Base-by-base conservation (phyloP, 2,329 filamentous ascomycete species). In the Hypoxylon sp. region DNA sequence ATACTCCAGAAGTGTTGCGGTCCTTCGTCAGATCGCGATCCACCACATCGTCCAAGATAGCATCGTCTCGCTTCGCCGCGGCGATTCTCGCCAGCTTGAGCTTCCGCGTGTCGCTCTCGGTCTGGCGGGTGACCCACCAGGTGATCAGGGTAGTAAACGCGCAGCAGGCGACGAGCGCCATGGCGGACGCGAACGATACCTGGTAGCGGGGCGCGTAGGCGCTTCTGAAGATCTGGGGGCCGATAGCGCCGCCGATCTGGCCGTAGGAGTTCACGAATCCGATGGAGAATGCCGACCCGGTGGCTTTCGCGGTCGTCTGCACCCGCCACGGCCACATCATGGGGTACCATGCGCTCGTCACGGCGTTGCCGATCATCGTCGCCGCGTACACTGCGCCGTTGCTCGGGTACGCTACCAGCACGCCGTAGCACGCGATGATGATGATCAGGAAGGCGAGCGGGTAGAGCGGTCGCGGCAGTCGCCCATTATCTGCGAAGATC, bases 271-370 rank as follows among this genome's bases (percentile, higher is more conserved):
- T 83, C 52, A 82, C 80, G 55, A 84, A 84, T 0, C 78, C 81
- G 56, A 84, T 82, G 1, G 79, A 77, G 68, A 84, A 84, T 0
- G 82, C 82, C 0, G 82, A 82, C 0, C 81, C 82, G 0, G 82
- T 84, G 1, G 82, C 79, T 2, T 79, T 67, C 46, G 73, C 76
- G 0, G 78, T 83, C 2, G 80, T 82, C 70, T 82, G 81, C 0
- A 82, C 80, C 3, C 82, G 78, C 82, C 82, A 84, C 10, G 82
- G 81, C 82, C 82, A 82, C 81, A 84, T 84, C 60, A 82, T 75
- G 0, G 82, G 79, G 64, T 76, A 84, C 78, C 80, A 82, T 1
- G 78, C 76, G 2, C 76, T 72, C 0, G 79, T 76, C 10, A 82
- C 74, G 0, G 77, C 78, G 46, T 79, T 79, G 5, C 76, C 80